Percentiles rank a stretch among this genome's conserved stretches.
phyloP scores from a whole-genome alignment of 768 basidiomycete genomes.

The Termitomyces sp. region DNA sequence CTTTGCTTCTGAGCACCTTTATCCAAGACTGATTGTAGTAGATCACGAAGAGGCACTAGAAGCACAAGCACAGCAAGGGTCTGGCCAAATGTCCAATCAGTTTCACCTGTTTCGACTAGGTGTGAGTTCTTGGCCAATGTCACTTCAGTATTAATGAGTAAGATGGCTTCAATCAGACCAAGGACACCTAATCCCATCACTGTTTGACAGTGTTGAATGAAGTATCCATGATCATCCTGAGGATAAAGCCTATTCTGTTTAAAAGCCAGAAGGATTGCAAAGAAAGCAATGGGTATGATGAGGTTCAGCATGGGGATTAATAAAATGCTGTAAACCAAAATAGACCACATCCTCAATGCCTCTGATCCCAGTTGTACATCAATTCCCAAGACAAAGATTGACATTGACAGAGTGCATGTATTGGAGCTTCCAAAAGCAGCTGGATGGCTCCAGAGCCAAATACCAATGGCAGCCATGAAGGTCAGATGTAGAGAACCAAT shows the following conservation, averaged over 20 bases:
- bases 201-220: not conserved
- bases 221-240: too few relatives aligned
- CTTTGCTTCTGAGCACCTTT: not conserved
- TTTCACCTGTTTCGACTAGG: not conserved
- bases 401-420: not conserved
- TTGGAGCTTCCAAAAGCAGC: not conserved
- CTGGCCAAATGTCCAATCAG: constrained; percentile 10
- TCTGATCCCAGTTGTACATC: not conserved
- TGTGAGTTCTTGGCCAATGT: not conserved
- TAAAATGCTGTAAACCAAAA: not conserved
- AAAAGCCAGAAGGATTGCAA: not conserved
- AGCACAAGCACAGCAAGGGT: constrained; percentile 6
- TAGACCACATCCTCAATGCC: not conserved
- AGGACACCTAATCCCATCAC: not conserved
- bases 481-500: not conserved
- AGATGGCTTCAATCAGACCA: not conserved
- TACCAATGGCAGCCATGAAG: constrained; percentile 2
- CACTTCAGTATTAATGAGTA: not conserved
- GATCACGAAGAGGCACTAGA: constrained; percentile 5
- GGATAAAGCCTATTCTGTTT: not conserved
- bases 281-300: not conserved
- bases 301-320: not conserved
- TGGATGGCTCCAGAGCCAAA: constrained; percentile 5
- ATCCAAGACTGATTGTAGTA: not conserved
- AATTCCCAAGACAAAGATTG: not conserved